Evolutionary conservation across 1,284 basidiomycete species (phyloP).

Genomic region (Clitocybe nebularis): DNA sequence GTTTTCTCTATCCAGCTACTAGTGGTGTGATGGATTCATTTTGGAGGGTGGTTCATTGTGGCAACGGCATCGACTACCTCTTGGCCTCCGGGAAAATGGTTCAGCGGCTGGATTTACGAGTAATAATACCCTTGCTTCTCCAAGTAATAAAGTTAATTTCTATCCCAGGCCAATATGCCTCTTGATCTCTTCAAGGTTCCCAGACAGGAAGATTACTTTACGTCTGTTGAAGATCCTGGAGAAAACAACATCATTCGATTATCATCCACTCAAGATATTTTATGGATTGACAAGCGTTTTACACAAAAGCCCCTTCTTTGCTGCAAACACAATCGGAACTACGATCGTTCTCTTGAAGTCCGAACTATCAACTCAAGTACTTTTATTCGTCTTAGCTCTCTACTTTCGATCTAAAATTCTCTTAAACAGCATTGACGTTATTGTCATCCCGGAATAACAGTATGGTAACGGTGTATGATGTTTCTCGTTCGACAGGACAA

Average conservation of each 20-base stretch:
- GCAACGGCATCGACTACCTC: constrained; percentile 20
- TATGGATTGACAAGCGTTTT: constrained; percentile 67
- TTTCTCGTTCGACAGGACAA: constrained; percentile 35
- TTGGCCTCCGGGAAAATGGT: constrained; percentile 31
- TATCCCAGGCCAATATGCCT: constrained; percentile 24
- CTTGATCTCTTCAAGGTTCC: constrained; percentile 32
- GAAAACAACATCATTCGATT: constrained; percentile 45
- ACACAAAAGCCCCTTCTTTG: constrained; percentile 52
- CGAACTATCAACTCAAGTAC: constrained; percentile 31
- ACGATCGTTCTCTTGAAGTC: constrained; percentile 51
- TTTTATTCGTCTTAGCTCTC: too few relatives aligned
- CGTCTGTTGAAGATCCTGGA: constrained; percentile 43
- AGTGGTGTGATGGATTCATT: constrained; percentile 10
- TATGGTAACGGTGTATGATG: constrained; percentile 60
- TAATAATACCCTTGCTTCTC: constrained; percentile 22
- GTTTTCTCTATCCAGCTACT: constrained; percentile 6
- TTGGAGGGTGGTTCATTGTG: constrained; percentile 24
- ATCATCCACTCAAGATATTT: constrained; percentile 53
- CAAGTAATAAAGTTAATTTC: constrained; percentile 3
- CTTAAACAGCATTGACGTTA: constrained; percentile 45
- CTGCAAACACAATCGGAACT: constrained; percentile 56
- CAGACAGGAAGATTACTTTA: constrained; percentile 37
- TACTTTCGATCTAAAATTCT: too few relatives aligned
- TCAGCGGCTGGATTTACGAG: constrained; percentile 45
- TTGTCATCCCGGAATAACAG: constrained; percentile 55